A percentile compares a stretch with the other conserved stretches of the same genome.
Evolutionary conservation across 495 filamentous ascomycete genomes (phyloP).

Genomic region (Apiosordaria backusii): DNA sequence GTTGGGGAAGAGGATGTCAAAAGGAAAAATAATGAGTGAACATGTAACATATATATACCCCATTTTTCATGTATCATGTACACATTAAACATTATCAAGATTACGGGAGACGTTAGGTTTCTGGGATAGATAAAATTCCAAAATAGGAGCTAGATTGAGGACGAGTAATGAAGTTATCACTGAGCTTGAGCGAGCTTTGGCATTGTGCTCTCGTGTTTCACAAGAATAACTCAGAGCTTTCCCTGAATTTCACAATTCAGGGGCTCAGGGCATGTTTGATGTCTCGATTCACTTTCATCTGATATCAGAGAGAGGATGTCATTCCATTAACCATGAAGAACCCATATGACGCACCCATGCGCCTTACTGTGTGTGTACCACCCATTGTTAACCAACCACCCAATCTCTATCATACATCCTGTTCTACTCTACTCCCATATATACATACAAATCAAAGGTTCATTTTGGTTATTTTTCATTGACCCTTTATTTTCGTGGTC

Average conservation of each 20-base stretch:
- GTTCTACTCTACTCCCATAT: not conserved
- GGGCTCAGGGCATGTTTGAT: not conserved
- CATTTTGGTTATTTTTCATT: not conserved
- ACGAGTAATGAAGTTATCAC: not conserved
- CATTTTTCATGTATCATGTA: conserved; percentile 17
- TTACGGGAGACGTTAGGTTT: conserved; percentile 10
- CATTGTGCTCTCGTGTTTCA: not conserved
- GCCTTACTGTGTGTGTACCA: not conserved
- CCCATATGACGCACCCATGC: not conserved
- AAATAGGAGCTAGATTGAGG: not conserved
- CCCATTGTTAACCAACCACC: too few species aligned
- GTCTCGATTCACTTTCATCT: not conserved
- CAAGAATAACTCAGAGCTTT: not conserved
- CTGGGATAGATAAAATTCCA: conserved; percentile 18
- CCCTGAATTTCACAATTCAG: not conserved
- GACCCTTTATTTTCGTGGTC: not conserved
- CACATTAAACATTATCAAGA: not conserved
- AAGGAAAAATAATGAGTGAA: conserved; percentile 6
- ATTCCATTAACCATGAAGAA: not conserved
- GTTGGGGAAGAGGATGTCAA: not conserved
- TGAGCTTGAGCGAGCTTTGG: too few species aligned
- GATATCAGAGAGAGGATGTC: conserved; percentile 10
- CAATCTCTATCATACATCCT: not conserved
- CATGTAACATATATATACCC: conserved; percentile 15
- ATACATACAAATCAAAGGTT: not conserved